Percentiles rank a stretch among this genome's conserved stretches.
These are phyloP conservation scores for Luffa acutangula DNA, from an alignment of 306 rosid species.

Conservation along the genomic window DNA sequence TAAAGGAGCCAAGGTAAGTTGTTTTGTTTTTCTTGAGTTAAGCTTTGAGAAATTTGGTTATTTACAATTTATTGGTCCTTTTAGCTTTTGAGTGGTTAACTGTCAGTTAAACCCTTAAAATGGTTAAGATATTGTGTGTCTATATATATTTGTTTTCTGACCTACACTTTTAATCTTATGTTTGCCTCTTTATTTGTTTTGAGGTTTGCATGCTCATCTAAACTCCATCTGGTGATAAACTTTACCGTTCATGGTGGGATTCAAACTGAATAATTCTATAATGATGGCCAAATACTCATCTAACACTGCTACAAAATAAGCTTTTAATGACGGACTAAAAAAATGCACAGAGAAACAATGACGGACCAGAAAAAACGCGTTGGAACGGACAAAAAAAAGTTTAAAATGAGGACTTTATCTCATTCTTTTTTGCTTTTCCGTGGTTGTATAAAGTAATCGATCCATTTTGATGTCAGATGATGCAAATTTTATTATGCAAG, in stretches of 20 bases:
- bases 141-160: not conserved
- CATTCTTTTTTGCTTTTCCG: conserved; percentile 3
- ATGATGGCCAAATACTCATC: too few relatives aligned
- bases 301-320: too few relatives aligned
- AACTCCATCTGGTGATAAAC: not conserved
- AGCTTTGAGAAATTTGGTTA: not conserved
- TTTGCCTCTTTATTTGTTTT: not conserved
- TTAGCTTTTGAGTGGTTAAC: not conserved
- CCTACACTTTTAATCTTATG: not conserved
- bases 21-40: not conserved
- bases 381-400: too few relatives aligned
- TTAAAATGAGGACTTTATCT: too few relatives aligned
- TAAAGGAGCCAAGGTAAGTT: conserved; percentile 68
- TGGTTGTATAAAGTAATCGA: not conserved
- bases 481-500: not conserved
- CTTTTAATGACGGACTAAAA: too few relatives aligned
- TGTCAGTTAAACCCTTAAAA: not conserved
- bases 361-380: too few relatives aligned
- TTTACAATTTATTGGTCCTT: not conserved
- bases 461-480: not conserved
- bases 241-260: not conserved
- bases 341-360: too few relatives aligned
- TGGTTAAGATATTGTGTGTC: not conserved
- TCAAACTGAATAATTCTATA: too few relatives aligned
- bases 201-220: not conserved